Evolutionary conservation across 2,329 filamentous ascomycete genomes (phyloP).

Genomic region (Ophiostoma perfectum): DNA sequence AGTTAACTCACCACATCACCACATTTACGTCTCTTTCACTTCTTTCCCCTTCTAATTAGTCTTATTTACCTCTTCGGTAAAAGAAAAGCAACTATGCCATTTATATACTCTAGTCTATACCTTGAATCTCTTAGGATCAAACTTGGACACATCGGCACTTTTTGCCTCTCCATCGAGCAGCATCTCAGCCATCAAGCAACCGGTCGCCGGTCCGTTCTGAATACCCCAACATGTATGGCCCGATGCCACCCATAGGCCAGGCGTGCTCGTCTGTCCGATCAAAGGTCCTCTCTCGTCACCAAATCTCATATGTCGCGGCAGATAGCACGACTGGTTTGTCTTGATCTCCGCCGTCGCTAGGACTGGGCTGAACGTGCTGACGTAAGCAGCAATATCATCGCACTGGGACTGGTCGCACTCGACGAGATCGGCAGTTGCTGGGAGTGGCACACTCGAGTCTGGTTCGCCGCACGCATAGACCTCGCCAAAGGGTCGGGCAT

Average conservation of each 20-base stretch:
- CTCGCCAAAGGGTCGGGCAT: conserved; percentile 80
- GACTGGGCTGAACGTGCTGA: conserved; percentile 59
- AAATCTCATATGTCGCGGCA: conserved; percentile 66
- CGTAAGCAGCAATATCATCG: conserved; percentile 78
- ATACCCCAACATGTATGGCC: conserved; percentile 99
- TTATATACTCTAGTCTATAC: conserved; percentile 30
- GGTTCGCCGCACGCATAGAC: conserved; percentile 92
- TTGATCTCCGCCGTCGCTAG: conserved; percentile 65
- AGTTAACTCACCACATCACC: not conserved
- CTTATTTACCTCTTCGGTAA: no score
- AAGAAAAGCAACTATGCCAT: no score
- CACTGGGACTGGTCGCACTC: conserved; percentile 69
- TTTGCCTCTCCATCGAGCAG: conserved; percentile 65
- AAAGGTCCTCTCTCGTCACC: conserved; percentile 64
- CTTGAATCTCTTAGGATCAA: conserved; percentile 63
- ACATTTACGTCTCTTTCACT: not conserved
- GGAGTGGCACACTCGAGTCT: conserved; percentile 68
- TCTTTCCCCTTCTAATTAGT: not conserved
- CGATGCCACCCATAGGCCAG: conserved; percentile 73
- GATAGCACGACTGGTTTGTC: conserved; percentile 82
- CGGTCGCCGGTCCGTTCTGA: conserved; percentile 87
- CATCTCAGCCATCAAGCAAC: conserved; percentile 73
- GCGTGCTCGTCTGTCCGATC: conserved; percentile 67
- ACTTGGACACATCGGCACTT: conserved; percentile 59
- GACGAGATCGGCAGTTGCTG: conserved; percentile 69